Percentiles rank a stretch among this genome's conserved stretches.
These are phyloP conservation scores for Penicillium sp. DNA, from an alignment of 2,329 filamentous ascomycete genomes.

Conservation along the genomic window DNA sequence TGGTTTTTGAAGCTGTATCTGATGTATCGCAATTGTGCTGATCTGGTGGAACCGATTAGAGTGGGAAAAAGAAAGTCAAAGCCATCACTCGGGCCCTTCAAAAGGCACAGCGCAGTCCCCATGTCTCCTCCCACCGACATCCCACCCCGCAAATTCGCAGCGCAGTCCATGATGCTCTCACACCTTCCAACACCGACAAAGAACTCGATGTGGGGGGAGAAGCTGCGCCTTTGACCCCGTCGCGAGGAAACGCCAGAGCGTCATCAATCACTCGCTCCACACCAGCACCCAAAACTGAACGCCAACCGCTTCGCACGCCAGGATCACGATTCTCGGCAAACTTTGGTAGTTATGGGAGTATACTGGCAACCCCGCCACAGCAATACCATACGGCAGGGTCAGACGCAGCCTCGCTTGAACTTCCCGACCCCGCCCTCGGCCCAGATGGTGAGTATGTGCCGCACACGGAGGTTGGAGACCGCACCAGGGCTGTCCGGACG, in stretches of 20 bases:
- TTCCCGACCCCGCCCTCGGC: slow-evolving; percentile 62
- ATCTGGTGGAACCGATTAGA: slow-evolving; percentile 38
- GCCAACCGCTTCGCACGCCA: slow-evolving; percentile 36
- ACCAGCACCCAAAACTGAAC: slow-evolving; percentile 41
- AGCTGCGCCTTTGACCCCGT: slow-evolving; percentile 15
- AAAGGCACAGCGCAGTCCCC: slow-evolving; percentile 50
- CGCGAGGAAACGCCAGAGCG: slow-evolving; percentile 24
- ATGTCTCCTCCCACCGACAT: slow-evolving; percentile 47
- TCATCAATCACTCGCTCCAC: slow-evolving; percentile 32
- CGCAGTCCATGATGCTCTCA: slow-evolving; percentile 13
- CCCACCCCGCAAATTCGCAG: slow-evolving; percentile 16
- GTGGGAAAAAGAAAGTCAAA: slow-evolving; percentile 90
- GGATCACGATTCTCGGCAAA: slow-evolving; percentile 36
- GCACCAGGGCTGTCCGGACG: slow-evolving; percentile 21
- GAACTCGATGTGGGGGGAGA: slow-evolving; percentile 17
- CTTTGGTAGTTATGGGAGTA: slow-evolving; percentile 62
- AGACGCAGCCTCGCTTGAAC: slow-evolving; percentile 53
- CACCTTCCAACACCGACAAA: slow-evolving; percentile 24
- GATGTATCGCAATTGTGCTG: slow-evolving; percentile 5
- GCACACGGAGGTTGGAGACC: slow-evolving; percentile 18
- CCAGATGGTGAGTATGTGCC: slow-evolving; percentile 33
- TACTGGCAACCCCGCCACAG: slow-evolving; percentile 55
- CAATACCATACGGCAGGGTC: slow-evolving; percentile 25
- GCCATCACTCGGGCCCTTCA: slow-evolving; percentile 71
- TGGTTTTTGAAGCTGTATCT: slow-evolving; percentile 11